Percentiles rank a stretch among this genome's conserved stretches.
phyloP scores from a whole-genome alignment of 208 protist genomes.

The Wallacemonas sp. region DNA sequence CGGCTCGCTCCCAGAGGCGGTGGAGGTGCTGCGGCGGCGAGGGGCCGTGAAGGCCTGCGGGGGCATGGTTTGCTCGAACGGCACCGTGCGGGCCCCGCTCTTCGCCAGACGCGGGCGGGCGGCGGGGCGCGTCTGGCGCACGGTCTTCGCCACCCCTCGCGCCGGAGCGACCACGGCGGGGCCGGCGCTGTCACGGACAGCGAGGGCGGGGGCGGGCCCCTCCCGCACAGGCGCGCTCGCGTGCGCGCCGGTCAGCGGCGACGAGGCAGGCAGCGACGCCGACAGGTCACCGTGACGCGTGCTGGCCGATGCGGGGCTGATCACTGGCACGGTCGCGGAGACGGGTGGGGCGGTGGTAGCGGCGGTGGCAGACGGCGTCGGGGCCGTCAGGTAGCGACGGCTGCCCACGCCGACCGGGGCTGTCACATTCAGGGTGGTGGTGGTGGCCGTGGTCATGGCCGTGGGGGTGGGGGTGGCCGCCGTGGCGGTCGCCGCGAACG shows the following conservation, averaged over 20 bases:
- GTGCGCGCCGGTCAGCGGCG: not conserved
- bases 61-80: not conserved
- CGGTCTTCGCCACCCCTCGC: not conserved
- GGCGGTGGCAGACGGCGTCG: not conserved
- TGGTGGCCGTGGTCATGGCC: not conserved
- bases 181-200: conserved; percentile 2
- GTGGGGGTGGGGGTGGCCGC: no score
- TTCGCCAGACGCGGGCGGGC: not conserved
- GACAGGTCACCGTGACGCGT: not conserved
- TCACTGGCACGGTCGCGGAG: not conserved
- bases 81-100: not conserved
- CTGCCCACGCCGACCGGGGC: no score
- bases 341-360: not conserved
- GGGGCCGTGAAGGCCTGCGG: not conserved
- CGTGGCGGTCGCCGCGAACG: no score
- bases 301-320: not conserved
- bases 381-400: conserved; percentile 19
- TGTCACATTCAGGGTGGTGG: no score
- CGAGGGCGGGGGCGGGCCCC: no score
- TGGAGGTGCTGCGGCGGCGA: conserved; percentile 2
- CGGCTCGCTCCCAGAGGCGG: not conserved
- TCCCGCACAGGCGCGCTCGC: no score
- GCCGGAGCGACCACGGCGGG: not conserved
- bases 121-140: not conserved
- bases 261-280: not conserved